These are phyloP conservation scores for Pythium coloratum DNA, from an alignment of 352 stramenopile species.

Conservation along the genomic window DNA sequence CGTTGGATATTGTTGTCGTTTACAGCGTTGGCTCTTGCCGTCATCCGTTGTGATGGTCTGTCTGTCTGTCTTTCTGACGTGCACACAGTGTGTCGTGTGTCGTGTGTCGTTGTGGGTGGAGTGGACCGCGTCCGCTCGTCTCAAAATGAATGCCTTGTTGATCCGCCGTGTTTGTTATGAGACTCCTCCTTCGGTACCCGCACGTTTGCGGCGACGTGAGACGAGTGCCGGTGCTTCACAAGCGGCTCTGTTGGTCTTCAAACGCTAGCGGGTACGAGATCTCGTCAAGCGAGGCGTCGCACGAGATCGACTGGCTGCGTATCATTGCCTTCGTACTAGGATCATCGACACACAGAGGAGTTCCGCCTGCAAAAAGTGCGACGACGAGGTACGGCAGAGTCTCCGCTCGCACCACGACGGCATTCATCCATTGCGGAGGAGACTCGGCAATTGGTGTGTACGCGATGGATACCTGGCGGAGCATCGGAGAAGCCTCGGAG, in stretches of 20 bases:
- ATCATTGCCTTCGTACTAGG: neutral
- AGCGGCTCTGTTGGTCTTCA: neutral
- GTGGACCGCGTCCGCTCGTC: too few species aligned
- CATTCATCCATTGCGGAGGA: neutral
- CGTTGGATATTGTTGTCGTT: too few species aligned
- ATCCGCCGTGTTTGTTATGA: too few species aligned
- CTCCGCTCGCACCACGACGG: neutral
- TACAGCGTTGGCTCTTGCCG: too few species aligned
- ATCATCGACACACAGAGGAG: neutral
- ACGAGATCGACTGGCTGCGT: neutral
- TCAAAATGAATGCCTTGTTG: too few species aligned
- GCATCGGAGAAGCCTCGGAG: neutral
- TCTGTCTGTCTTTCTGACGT: too few species aligned
- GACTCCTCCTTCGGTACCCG: too few species aligned
- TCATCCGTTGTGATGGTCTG: too few species aligned
- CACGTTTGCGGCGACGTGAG: too few species aligned
- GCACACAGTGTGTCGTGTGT: too few species aligned
- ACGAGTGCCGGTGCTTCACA: too few species aligned
- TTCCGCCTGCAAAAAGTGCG: neutral
- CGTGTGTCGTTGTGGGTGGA: too few species aligned
- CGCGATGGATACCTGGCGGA: neutral
- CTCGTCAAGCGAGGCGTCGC: neutral
- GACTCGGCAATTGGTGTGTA: neutral
- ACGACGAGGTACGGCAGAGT: neutral
- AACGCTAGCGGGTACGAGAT: neutral